These are phyloP conservation scores for Saccharomycopsis guyanensis DNA, from an alignment of 805 yeast genomes.

Conservation along the genomic window DNA sequence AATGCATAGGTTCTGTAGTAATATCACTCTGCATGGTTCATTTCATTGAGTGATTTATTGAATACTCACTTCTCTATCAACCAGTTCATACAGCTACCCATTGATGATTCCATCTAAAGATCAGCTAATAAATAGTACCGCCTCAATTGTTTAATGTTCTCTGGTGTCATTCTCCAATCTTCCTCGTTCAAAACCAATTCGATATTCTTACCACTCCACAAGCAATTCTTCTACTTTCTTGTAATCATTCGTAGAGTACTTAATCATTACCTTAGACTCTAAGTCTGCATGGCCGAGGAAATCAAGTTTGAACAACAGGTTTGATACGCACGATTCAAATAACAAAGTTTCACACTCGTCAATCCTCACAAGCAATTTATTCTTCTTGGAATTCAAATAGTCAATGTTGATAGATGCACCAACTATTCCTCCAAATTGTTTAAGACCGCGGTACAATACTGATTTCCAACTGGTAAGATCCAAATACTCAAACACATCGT, in stretches of 20 bases:
- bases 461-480: slow-evolving; percentile 35
- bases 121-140: too few species aligned
- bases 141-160: too few species aligned
- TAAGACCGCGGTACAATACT: slow-evolving; percentile 29
- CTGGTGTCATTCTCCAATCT: too few species aligned
- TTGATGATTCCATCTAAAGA: too few species aligned
- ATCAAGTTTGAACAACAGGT: slow-evolving; percentile 6
- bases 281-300: slow-evolving; percentile 16
- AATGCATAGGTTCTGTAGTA: too few species aligned
- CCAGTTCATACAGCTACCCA: too few species aligned
- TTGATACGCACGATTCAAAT: slow-evolving; percentile 24
- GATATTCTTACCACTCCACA: not conserved
- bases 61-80: too few species aligned
- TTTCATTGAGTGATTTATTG: too few species aligned
- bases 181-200: too few species aligned
- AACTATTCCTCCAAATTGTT: slow-evolving; percentile 33
- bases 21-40: too few species aligned
- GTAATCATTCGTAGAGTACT: slow-evolving; percentile 5
- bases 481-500: not conserved
- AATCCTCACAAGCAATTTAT: slow-evolving; percentile 23
- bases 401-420: slow-evolving; percentile 33
- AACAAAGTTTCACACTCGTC: slow-evolving; percentile 26
- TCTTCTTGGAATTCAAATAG: slow-evolving; percentile 23
- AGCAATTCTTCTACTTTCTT: slow-evolving; percentile 4
- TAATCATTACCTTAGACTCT: slow-evolving; percentile 20